Base-by-base conservation (phyloP, 2,329 filamentous ascomycete species). In the Cercospora zeae-maydis region DNA sequence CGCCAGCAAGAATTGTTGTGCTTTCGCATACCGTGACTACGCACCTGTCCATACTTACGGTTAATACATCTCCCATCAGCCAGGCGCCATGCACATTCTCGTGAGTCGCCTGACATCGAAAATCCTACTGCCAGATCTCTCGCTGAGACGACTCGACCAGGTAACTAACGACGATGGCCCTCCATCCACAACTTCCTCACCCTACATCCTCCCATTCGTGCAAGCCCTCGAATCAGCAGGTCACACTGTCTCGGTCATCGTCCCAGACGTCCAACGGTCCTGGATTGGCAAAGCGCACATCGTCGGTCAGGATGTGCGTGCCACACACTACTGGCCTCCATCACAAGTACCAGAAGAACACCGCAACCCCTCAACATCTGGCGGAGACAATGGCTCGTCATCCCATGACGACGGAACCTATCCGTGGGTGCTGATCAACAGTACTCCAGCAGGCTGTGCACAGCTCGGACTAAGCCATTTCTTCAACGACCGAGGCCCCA, bases 241-340 rank as follows among this genome's bases (percentile, higher is more conserved):
- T 7, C 93, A 97, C 78, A 83, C 81, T n/a, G 91, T 98, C 64
- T 96, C 92, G 7, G 93, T 99, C 55, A 89, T 95, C 67, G 85
- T 99, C 13, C 95, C 95, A 1, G 86, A 97, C 76, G 88, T 88
- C 6, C 95, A 99, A 79, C 88, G 93, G 66, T 96, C 92, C 61
- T 99, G 95, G 95, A 98, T 99, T 72, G 93, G 93, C 71, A 99
- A 99, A 81, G 95, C 95, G 2, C 95, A 98, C 78, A 90, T 98
- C 73, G 92, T 98, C 71, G 93, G 93, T 61, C 76, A 85, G 67
- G 85, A 87, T 58, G 86, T 91, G 66, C 89, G 89, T 59, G 88
- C 86, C 14, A 86, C 83, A 49, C 88, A 90, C 75, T 78, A 82
- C 54, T 87, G 27, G 82, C 87, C 39, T 75, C 81, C 53, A 71